Base-by-base conservation (phyloP, 805 yeast species). In the Zygosaccharomyces kombuchaensis region DNA sequence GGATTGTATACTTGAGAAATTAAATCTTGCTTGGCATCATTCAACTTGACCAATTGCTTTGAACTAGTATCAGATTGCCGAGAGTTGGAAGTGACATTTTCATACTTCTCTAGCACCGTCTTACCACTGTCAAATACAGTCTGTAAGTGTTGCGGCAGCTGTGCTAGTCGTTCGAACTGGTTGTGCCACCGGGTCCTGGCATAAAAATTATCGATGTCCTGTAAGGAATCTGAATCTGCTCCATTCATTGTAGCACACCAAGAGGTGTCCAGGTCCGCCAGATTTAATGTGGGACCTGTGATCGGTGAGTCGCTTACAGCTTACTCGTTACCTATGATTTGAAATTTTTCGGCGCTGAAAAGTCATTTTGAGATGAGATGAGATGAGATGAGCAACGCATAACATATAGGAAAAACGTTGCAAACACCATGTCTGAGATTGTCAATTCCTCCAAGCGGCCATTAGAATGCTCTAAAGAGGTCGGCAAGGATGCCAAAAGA, bases 81-180 rank as follows among this genome's bases (percentile, higher is more conserved):
- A 9, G 16, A 8, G 12, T 29, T 16, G 17, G 14, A 23, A 34
- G 34, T n/a, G 17, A 37, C 22, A 13, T 36, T 46, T 26, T 52
- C 54, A 32, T 50, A 51, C 25, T 51, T 40, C 29, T 47, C 44
- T n/a, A 56, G 38, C 14, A 52, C 50, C 6, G 51, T 43, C 23
- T 52, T 50, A n/a, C 49, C 46, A 17, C 40, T 40, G 13, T 63
- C 58, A n/a, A 67, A 47, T 34, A 55, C 53, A 4, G 52, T 50
- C 36, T 59, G 60, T 19, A 69, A 35, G 42, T 66, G 57, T 2
- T 44, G 27, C 2, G 73, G 72, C 9, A 69, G 52, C 4, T 34
- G 36, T 1, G 43, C 50, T 47, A 65, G 50, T 2, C 46, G 23
- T 14, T 52, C 50, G 46, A 61, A 65, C 39, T 68, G 69, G 31